Conservation (phyloP, 106 monocot species). For the Dendrobium catenatum region DNA sequence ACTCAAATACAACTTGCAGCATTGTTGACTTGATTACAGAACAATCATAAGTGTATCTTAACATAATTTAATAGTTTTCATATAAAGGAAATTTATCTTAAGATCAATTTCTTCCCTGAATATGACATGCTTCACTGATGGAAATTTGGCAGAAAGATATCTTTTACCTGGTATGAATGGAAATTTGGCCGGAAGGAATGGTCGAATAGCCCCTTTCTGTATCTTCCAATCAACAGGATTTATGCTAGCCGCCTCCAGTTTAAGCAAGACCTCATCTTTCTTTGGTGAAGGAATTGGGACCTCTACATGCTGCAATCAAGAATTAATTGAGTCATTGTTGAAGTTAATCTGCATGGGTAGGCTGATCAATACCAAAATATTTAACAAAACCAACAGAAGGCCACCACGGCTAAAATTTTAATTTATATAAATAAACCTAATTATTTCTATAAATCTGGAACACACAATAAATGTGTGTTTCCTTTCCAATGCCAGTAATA, state of each 20-base stretch:
- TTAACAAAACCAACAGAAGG: not conserved
- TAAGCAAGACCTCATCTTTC: slow-evolving; percentile 25
- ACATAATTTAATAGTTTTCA: slow-evolving; percentile 3
- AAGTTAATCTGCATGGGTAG: not conserved
- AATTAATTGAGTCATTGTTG: not conserved
- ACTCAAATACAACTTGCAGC: not conserved
- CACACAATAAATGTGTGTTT: not conserved
- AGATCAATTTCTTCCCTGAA: not conserved
- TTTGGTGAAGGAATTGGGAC: slow-evolving; percentile 21
- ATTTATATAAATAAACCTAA: not conserved
- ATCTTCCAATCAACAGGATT: slow-evolving; percentile 28
- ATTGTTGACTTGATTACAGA: not conserved
- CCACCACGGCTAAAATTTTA: not conserved
- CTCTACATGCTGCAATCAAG: slow-evolving; percentile 17
- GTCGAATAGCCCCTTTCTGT: slow-evolving; percentile 21
- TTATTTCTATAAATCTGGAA: not conserved
- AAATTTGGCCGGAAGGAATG: slow-evolving; percentile 20
- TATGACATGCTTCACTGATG: not conserved
- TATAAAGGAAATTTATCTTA: not conserved
- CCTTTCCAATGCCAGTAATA: not conserved
- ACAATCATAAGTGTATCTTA: not conserved
- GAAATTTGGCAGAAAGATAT: too few relatives aligned
- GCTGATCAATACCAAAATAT: not conserved
- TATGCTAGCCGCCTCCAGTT: slow-evolving; percentile 24
- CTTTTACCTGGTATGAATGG: slow-evolving; percentile 22